A percentile compares a stretch with the other conserved stretches of the same genome.
These are phyloP conservation scores for Pneumocystis carinii DNA, from an alignment of 1,139 yeast species.

Conservation along the genomic window DNA sequence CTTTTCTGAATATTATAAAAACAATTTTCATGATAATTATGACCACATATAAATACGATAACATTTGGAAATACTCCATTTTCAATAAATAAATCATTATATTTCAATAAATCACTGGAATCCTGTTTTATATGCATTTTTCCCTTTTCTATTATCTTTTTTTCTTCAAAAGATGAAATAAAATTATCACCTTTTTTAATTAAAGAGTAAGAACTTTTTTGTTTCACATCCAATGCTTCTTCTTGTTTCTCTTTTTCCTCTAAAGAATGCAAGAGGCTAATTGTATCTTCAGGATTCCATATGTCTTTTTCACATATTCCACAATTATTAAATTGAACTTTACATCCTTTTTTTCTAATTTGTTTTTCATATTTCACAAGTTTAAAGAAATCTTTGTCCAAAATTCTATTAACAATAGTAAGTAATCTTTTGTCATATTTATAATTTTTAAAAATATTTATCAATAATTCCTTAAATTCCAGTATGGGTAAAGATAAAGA, in stretches of 20 bases:
- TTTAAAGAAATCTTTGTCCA: constrained; percentile 37
- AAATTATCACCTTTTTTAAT: background rate
- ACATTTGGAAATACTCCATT: background rate
- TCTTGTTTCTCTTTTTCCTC: background rate
- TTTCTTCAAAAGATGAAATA: background rate
- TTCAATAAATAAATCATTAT: background rate
- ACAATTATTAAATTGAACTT: background rate
- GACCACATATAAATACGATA: background rate
- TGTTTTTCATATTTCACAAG: background rate
- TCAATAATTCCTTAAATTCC: constrained; percentile 45
- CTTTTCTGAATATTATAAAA: background rate
- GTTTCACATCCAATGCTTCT: background rate
- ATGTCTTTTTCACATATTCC: background rate
- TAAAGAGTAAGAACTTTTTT: background rate
- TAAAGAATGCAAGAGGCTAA: background rate
- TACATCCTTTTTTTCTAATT: background rate
- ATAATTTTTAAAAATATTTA: constrained; percentile 50
- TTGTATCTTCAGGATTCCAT: background rate
- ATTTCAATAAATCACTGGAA: background rate
- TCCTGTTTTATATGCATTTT: background rate
- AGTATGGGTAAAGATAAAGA: constrained; percentile 33
- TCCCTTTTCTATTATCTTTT: background rate
- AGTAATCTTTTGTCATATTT: constrained; percentile 48
- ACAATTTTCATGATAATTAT: background rate
- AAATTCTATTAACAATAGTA: constrained; percentile 36